These are phyloP conservation scores for Phylloporus rhodoxanthus DNA, from an alignment of 768 basidiomycete genomes.

Conservation along the genomic window DNA sequence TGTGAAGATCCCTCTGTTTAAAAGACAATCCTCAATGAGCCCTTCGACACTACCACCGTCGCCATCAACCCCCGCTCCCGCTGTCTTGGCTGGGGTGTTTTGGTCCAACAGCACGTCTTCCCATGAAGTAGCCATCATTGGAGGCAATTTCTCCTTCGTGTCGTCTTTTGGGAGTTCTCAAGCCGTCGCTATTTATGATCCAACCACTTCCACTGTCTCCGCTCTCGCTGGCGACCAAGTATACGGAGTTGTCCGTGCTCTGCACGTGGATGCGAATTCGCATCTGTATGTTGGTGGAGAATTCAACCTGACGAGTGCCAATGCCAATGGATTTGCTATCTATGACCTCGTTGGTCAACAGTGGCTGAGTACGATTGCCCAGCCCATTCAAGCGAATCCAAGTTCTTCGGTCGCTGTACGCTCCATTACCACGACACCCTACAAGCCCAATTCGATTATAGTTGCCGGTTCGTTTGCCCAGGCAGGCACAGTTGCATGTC, in stretches of 20 bases:
- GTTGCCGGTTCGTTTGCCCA: slow-evolving; percentile 85
- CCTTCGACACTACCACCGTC: slow-evolving; percentile 49
- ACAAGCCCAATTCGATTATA: slow-evolving; percentile 57
- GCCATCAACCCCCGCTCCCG: slow-evolving; percentile 61
- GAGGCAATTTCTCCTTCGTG: slow-evolving; percentile 80
- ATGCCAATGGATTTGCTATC: slow-evolving; percentile 64
- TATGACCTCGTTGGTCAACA: slow-evolving; percentile 66
- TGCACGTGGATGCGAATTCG: slow-evolving; percentile 60
- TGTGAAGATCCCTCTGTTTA: slow-evolving; percentile 37
- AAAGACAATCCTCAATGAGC: slow-evolving; percentile 47
- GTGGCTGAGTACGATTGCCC: slow-evolving; percentile 58
- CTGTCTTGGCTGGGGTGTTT: slow-evolving; percentile 81
- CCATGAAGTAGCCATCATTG: slow-evolving; percentile 69
- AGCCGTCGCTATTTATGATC: slow-evolving; percentile 70
- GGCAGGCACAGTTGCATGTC: slow-evolving; percentile 71
- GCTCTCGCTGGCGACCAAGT: slow-evolving; percentile 58
- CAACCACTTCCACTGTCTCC: slow-evolving; percentile 40
- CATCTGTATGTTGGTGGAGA: slow-evolving; percentile 80
- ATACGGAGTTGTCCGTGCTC: slow-evolving; percentile 69
- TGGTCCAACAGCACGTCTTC: slow-evolving; percentile 76
- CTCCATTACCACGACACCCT: slow-evolving; percentile 58
- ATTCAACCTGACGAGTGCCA: slow-evolving; percentile 57
- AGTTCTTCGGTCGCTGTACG: slow-evolving; percentile 60
- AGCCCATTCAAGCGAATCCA: slow-evolving; percentile 51
- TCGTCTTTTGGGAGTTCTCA: slow-evolving; percentile 38